Conservation (phyloP, 2,329 filamentous ascomycete species). For the Akanthomyces lecanii region DNA sequence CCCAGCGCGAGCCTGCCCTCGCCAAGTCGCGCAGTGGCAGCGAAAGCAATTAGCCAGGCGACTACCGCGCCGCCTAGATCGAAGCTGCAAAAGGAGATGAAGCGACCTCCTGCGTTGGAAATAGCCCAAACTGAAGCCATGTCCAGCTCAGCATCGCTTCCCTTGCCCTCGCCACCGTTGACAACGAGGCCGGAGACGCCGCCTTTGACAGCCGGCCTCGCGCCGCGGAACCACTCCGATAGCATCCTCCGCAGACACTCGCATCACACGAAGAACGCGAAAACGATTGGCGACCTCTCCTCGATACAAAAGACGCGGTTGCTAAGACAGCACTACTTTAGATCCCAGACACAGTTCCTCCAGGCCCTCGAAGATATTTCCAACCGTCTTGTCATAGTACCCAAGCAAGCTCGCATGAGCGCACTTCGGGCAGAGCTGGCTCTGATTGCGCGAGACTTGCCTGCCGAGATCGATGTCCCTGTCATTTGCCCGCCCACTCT, state of each 20-base stretch:
- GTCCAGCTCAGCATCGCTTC: constrained; percentile 64
- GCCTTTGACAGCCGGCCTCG: constrained; percentile 47
- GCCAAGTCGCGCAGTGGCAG: constrained; percentile 25
- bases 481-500: constrained; percentile 74
- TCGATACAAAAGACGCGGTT: constrained; percentile 65
- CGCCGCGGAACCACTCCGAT: constrained; percentile 41
- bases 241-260: constrained; percentile 56
- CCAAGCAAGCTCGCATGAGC: constrained; percentile 75
- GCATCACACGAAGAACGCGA: constrained; percentile 52
- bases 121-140: constrained; percentile 54
- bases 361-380: constrained; percentile 80
- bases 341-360: constrained; percentile 75
- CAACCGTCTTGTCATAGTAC: constrained; percentile 76
- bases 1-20: constrained; percentile 34
- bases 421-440: constrained; percentile 77
- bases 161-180: constrained; percentile 54
- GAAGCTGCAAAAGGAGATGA: constrained; percentile 32
- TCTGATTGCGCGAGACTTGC: constrained; percentile 74
- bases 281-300: constrained; percentile 60
- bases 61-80: constrained; percentile 24
- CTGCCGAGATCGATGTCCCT: constrained; percentile 79
- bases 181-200: constrained; percentile 54
- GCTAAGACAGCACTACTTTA: constrained; percentile 76
- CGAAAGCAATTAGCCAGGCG: constrained; percentile 16
- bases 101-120: constrained; percentile 48